A percentile compares a stretch with the other conserved stretches of the same genome.
These are phyloP conservation scores for Davidsoniella neocaledoniae DNA, from an alignment of 2,329 filamentous ascomycete species.

Conservation along the genomic window DNA sequence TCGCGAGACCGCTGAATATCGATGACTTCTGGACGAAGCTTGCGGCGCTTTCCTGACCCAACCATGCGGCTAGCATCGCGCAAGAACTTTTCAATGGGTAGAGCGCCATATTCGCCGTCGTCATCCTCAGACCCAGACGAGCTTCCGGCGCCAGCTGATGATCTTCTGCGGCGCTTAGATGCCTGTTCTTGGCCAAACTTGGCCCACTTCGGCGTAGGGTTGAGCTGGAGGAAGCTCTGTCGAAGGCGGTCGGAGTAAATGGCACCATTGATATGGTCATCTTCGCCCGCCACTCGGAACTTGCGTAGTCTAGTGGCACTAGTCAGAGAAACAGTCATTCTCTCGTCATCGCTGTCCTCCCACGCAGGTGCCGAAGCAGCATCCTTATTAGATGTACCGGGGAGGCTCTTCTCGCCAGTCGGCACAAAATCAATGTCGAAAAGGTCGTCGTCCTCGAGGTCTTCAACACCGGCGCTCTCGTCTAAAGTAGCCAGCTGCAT, in stretches of 20 bases:
- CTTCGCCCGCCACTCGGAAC: constrained; percentile 59
- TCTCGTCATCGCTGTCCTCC: constrained; percentile 93
- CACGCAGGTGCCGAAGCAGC: constrained; percentile 39
- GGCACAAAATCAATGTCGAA: constrained; percentile 54
- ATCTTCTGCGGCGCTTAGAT: constrained; percentile 33
- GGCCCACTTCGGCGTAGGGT: constrained; percentile 46
- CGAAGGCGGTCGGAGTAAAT: constrained; percentile 73
- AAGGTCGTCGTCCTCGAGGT: constrained; percentile 58
- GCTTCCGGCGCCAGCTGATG: constrained; percentile 26
- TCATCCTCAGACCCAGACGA: constrained; percentile 26
- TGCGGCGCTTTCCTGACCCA: constrained; percentile 41
- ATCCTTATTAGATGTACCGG: constrained; percentile 14
- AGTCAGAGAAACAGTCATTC: constrained; percentile 67
- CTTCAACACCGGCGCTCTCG: constrained; percentile 35
- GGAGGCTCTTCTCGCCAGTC: constrained; percentile 25
- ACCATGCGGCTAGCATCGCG: constrained; percentile 53
- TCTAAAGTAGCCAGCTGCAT: constrained; percentile 22
- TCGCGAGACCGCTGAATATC: constrained; percentile 83
- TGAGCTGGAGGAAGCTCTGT: constrained; percentile 51
- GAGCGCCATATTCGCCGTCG: constrained; percentile 42
- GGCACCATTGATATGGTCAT: constrained; percentile 71
- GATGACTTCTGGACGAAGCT: constrained; percentile 70
- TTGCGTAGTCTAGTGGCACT: constrained; percentile 63
- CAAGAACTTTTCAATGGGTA: constrained; percentile 66
- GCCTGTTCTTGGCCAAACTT: constrained; percentile 32